phyloP scores from a whole-genome alignment of 352 stramenopile genomes.

The Lagenidium giganteum region DNA sequence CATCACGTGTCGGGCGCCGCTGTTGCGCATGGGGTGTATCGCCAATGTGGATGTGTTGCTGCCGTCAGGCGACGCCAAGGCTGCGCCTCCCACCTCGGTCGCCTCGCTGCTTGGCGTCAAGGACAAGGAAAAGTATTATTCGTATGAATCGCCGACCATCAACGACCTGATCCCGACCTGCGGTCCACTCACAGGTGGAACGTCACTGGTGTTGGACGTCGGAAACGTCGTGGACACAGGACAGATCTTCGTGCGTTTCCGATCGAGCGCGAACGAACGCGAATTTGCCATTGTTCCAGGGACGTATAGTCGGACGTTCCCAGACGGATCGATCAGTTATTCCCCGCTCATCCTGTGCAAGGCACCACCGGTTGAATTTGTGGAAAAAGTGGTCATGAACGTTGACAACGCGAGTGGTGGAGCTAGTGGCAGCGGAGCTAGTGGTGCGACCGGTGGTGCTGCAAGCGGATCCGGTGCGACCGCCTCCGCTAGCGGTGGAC shows the following conservation, averaged over 20 bases:
- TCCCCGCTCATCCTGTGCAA: slow-evolving; percentile 55
- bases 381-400: slow-evolving; percentile 33
- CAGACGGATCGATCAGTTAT: slow-evolving; percentile 41
- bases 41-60: slow-evolving; percentile 44
- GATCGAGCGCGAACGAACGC: slow-evolving; percentile 49
- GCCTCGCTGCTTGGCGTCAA: slow-evolving; percentile 28
- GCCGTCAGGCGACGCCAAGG: slow-evolving; percentile 15
- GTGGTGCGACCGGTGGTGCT: background rate
- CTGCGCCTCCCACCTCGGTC: background rate
- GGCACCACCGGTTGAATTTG: slow-evolving; percentile 47
- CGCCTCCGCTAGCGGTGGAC: background rate
- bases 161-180: slow-evolving; percentile 52
- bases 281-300: slow-evolving; percentile 57
- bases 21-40: slow-evolving; percentile 37
- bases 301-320: slow-evolving; percentile 49
- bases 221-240: slow-evolving; percentile 63
- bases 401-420: too few species aligned
- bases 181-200: slow-evolving; percentile 43
- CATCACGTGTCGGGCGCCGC: slow-evolving; percentile 47
- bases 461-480: background rate
- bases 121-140: slow-evolving; percentile 56
- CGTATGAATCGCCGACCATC: slow-evolving; percentile 68
- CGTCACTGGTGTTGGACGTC: slow-evolving; percentile 53
- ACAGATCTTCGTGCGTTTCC: slow-evolving; percentile 75
- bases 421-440: background rate